phyloP scores from a whole-genome alignment of 441 rosid species.

The Populus tomentosa region DNA sequence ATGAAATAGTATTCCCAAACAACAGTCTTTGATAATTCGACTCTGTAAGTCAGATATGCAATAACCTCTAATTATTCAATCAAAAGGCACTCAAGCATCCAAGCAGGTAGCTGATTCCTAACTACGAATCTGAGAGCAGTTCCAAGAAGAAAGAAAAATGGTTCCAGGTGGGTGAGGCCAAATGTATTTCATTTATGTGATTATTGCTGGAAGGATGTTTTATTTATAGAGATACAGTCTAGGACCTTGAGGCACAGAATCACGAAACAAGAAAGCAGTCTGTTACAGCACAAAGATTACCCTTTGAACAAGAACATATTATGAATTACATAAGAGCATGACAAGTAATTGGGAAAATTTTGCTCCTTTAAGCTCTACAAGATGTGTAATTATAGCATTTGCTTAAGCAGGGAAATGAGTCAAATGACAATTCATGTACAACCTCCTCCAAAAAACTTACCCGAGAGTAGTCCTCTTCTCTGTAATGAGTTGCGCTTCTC shows the following conservation, averaged over 20 bases:
- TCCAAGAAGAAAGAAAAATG: neutral
- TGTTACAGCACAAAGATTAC: neutral
- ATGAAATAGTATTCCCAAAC: neutral
- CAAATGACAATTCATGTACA: neutral
- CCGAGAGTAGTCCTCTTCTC: slow-evolving; percentile 20
- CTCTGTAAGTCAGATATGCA: neutral
- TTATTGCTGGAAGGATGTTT: neutral
- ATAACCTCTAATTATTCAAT: neutral
- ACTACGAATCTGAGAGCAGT: neutral
- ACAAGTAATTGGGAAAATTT: neutral
- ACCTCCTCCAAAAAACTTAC: slow-evolving; percentile 23
- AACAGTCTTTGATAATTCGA: neutral
- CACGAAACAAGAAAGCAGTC: neutral
- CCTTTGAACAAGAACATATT: neutral
- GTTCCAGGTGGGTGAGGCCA: neutral
- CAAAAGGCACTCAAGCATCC: neutral
- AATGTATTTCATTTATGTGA: neutral
- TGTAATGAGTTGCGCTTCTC: slow-evolving; percentile 19
- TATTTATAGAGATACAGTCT: neutral
- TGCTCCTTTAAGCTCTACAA: neutral
- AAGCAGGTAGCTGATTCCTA: neutral
- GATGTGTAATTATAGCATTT: neutral
- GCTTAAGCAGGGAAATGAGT: slow-evolving; percentile 15
- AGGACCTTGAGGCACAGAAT: neutral
- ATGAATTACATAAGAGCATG: neutral